Evolutionary conservation across 2,329 filamentous ascomycete species (phyloP).

Genomic region (Hypoxylon sp.): DNA sequence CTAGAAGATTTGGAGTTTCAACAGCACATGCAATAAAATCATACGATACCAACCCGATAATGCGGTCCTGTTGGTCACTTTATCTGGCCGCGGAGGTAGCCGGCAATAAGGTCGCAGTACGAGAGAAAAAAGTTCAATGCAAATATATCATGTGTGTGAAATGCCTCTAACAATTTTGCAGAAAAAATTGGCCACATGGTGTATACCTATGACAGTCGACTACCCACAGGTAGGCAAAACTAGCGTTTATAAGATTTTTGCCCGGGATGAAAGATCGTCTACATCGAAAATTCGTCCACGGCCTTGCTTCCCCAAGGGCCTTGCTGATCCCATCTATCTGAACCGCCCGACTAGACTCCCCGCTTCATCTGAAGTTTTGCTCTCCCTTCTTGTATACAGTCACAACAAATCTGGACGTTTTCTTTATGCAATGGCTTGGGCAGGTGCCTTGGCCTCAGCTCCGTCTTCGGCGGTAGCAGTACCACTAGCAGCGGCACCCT

Average conservation of each 20-base stretch:
- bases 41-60: not conserved
- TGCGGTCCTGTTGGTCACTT: not conserved
- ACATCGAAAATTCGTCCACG: constrained; percentile 28
- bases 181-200: constrained; percentile 32
- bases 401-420: constrained; percentile 3
- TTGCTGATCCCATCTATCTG: constrained; percentile 35
- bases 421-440: constrained; percentile 52
- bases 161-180: constrained; percentile 37
- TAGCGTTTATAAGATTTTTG: constrained; percentile 30
- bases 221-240: constrained; percentile 22
- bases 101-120: not conserved
- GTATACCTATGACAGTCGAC: constrained; percentile 2
- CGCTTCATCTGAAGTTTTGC: constrained; percentile 28
- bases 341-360: constrained; percentile 26
- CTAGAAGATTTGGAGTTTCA: not conserved
- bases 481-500: constrained; percentile 50
- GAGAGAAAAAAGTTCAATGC: constrained; percentile 4
- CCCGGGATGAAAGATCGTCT: constrained; percentile 27
- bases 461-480: constrained; percentile 50
- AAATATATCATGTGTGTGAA: constrained; percentile 29
- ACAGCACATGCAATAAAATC: not conserved
- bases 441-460: constrained; percentile 38
- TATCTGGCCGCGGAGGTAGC: not conserved
- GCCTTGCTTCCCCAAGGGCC: constrained; percentile 12
- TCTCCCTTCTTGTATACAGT: constrained; percentile 33